Evolutionary conservation across 805 yeast species (phyloP), one percentile per base, ranked within the genome.

Genomic region (Wickerhamiella galacta): DNA sequence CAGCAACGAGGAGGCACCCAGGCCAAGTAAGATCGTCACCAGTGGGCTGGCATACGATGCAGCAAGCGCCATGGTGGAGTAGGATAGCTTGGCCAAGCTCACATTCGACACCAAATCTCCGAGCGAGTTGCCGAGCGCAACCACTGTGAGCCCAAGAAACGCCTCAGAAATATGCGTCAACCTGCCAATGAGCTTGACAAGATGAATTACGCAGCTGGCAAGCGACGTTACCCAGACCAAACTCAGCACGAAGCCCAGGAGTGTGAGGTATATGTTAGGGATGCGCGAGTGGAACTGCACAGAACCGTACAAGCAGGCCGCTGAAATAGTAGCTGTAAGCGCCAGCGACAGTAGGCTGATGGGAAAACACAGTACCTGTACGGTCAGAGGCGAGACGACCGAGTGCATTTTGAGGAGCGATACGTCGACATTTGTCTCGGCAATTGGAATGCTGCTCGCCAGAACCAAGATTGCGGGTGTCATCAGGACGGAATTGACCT

Each of bases 41-140:
- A 87, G 55, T 0, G 96, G 96, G 1, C 95, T 82, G 0, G 95
- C 96, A 51, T 85, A 77, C 48, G 96, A 85, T 0, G 95, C 95
- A 19, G 90, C 79, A n/a, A 90, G 60, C 0, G 95, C 95, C 78
- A 87, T 78, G 29, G 77, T 64, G 0, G 93, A 80, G 56, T 70
- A 73, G 0, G 93, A 94, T 64, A 80, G 67, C 36, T 60, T 60
- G 0, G 93, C 83, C 17, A 87, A 69, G 0, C 92, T 76, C 22
- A 76, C 52, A 44, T 87, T 82, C 0, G 95, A 76, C 1, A 85
- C 72, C 30, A 85, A 58, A 48, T 87, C 98, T 4, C 96, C 95
- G 5, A 79, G 58, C 1, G 95, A 85, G 52, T 87, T 90, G 4
- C 98, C 96, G 27, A 87, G 57, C 0, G 96, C 94, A 52, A 87